These are phyloP conservation scores for Russula olivacea DNA, from an alignment of 768 basidiomycete species.

Conservation along the genomic window DNA sequence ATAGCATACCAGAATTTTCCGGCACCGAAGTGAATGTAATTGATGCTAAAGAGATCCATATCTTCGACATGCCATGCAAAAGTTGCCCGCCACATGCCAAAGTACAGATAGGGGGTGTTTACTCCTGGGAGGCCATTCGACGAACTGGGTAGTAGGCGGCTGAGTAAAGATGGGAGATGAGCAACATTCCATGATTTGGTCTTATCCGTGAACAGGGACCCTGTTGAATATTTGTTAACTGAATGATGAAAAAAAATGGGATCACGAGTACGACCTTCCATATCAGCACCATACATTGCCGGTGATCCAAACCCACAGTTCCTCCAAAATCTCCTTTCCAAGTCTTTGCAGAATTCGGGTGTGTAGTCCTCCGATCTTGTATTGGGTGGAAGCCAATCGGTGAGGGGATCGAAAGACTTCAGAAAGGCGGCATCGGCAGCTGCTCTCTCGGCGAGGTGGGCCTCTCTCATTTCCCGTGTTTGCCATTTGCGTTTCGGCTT, in stretches of 20 bases:
- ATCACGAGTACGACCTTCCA: conserved; percentile 56
- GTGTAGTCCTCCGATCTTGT: conserved; percentile 78
- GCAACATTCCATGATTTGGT: conserved; percentile 94
- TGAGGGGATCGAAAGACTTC: conserved; percentile 61
- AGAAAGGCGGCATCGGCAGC: conserved; percentile 52
- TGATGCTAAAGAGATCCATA: conserved; percentile 98
- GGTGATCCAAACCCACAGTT: conserved; percentile 82
- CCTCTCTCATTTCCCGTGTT: conserved; percentile 40
- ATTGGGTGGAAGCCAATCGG: conserved; percentile 74
- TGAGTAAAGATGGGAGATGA: conserved; percentile 77
- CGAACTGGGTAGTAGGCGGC: conserved; percentile 65
- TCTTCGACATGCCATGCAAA: conserved; percentile 99
- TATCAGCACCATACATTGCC: conserved; percentile 98
- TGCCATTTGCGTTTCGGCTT: conserved; percentile 39
- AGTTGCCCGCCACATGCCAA: conserved; percentile 98
- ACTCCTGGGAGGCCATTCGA: conserved; percentile 83
- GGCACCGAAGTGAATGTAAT: conserved; percentile 97
- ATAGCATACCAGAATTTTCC: conserved; percentile 97
- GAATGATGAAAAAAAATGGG: not conserved
- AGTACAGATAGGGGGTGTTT: conserved; percentile 95
- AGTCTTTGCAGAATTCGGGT: conserved; percentile 75
- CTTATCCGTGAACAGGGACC: conserved; percentile 65
- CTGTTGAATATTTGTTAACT: conserved; percentile 29
- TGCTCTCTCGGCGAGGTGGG: conserved; percentile 44
- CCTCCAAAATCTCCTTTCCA: conserved; percentile 91